A percentile compares a stretch with the other conserved stretches of the same genome.
These are phyloP conservation scores for Mycena crocata DNA, from an alignment of 768 basidiomycete species.

Conservation along the genomic window DNA sequence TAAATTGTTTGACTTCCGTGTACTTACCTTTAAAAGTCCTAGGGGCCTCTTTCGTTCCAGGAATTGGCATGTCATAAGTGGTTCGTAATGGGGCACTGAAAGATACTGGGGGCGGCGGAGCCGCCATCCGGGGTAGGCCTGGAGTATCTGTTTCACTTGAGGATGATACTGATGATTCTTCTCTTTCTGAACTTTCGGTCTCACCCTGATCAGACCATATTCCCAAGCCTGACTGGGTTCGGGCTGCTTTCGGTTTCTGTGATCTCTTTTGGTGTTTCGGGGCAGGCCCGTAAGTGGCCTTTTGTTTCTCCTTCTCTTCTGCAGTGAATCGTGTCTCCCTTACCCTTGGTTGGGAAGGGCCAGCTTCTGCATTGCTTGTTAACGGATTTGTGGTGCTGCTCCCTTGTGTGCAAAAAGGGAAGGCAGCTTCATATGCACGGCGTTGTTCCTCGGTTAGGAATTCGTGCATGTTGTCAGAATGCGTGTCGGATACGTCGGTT, in stretches of 20 bases:
- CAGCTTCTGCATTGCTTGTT: neutral
- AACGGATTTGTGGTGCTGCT: neutral
- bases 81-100: conserved; percentile 9
- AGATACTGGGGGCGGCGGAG: neutral
- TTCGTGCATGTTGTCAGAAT: too few relatives aligned
- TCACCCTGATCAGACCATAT: neutral
- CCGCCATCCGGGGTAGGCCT: neutral
- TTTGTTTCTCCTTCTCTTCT: too few relatives aligned
- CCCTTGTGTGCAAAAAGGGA: neutral
- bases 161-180: neutral
- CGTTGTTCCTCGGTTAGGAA: neutral
- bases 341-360: neutral
- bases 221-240: too few relatives aligned
- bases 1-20: conserved; percentile 31
- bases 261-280: too few relatives aligned
- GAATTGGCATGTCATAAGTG: conserved; percentile 26
- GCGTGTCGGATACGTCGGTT: too few relatives aligned
- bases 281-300: too few relatives aligned
- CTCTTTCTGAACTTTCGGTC: neutral
- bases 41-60: conserved; percentile 30
- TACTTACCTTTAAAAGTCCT: conserved; percentile 35
- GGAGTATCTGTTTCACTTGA: neutral
- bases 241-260: too few relatives aligned
- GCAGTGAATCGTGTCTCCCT: neutral
- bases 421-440: neutral